Evolutionary conservation across 106 monocot genomes (phyloP), one percentile per base, ranked within the genome.

Genomic region (Allium cepa): DNA sequence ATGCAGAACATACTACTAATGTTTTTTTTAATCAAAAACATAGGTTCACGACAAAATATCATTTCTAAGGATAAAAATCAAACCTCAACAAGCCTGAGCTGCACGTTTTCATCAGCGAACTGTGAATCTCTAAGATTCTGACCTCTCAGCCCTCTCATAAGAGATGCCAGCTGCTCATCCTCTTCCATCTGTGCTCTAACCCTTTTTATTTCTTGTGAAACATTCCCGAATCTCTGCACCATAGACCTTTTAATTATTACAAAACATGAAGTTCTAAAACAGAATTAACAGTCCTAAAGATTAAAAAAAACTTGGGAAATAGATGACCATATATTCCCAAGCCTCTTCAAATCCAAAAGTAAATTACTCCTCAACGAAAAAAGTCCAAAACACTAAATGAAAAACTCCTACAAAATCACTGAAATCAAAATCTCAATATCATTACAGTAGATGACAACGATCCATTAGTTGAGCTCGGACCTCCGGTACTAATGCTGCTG

Each of bases 151-250:
- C 99, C 97, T 68, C 87, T 85, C 99, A 99, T 93, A 61, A 99
- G 83, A 18, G 77, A 46, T 8, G 90, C 59, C 50, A 99, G 74
- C 80, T 99, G 99, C 75, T 99, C 99, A 59, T 99, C 99, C 81
- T 87, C 90, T 77, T 99, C 99, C 93, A 99, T 90, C 78, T 90
- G 89, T 58, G 83, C 85, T 64, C 99, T 71, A 68, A 93, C 99
- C 64, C 82, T 80, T 74, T 73, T 83, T 47, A 99, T 99, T 78
- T 99, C 99, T 52, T 75, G 83, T 60, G 99, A 99, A 7, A 93
- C 80, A 50, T 80, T 81, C 70, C 83, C 87, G 51, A 99, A 75
- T 57, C 83, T 87, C 99, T 99, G 66, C 52, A 75, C 69, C 63
- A 63, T 58, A 47, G 17, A 59, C 51, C 53, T 7, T 13, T 3